Evolutionary conservation across 148 eudicot genomes (phyloP).

Genomic region (Rhododendron vialii): DNA sequence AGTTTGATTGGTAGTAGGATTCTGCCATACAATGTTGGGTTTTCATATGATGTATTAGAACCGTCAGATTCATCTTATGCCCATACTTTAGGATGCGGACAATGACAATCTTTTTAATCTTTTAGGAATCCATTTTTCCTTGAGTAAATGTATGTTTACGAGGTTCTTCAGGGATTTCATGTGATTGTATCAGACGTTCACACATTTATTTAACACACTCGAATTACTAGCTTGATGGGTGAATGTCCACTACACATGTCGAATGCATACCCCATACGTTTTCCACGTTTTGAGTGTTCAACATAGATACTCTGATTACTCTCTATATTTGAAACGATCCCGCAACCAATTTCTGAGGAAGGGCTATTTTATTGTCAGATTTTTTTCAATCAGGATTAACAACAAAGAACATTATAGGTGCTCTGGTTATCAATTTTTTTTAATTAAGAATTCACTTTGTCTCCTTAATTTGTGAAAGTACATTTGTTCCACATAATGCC

Average conservation of each 20-base stretch:
- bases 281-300: neutral
- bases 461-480: neutral
- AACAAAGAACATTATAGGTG: neutral
- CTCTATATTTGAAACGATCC: neutral
- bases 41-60: neutral
- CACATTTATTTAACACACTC: neutral
- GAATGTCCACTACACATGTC: neutral
- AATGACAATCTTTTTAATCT: neutral
- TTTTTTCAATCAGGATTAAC: neutral
- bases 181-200: neutral
- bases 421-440: neutral
- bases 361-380: neutral
- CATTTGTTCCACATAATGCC: too few relatives aligned
- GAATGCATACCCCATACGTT: neutral
- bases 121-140: neutral
- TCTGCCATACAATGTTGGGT: neutral
- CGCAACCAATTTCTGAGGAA: neutral
- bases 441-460: too few relatives aligned
- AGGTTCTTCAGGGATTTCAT: neutral
- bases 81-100: neutral
- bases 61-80: neutral
- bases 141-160: neutral
- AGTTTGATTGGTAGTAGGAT: neutral
- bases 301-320: neutral
- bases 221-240: neutral